These are phyloP conservation scores for Sanghuangporus sanghuang DNA, from an alignment of 1,284 basidiomycete species.

Conservation along the genomic window DNA sequence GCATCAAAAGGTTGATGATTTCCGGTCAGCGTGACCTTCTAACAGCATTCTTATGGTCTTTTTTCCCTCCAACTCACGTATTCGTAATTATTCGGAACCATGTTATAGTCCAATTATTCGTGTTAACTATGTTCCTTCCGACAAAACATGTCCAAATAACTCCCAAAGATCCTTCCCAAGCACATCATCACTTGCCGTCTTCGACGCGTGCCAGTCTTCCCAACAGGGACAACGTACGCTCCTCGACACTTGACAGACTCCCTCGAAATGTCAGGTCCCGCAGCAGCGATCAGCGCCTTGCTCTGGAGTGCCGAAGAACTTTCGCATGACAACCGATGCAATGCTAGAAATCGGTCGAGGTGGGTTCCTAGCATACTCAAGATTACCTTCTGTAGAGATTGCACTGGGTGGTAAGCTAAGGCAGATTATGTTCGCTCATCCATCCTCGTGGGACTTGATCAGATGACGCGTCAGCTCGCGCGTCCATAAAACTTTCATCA, in stretches of 20 bases:
- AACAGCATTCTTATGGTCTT: too few species aligned
- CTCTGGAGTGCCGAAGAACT: neutral
- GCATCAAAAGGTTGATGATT: too few species aligned
- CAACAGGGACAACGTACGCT: slow-evolving; percentile 21
- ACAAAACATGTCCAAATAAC: slow-evolving; percentile 17
- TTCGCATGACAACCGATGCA: neutral
- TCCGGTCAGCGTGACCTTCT: too few species aligned
- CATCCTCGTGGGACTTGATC: neutral
- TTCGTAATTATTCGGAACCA: too few species aligned
- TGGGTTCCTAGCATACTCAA: neutral
- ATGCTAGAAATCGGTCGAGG: neutral
- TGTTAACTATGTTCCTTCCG: neutral
- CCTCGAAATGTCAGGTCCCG: neutral
- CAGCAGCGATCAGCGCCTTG: neutral
- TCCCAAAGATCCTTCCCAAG: slow-evolving; percentile 19
- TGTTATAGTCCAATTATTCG: neutral
- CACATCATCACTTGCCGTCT: slow-evolving; percentile 17
- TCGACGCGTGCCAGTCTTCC: slow-evolving; percentile 17
- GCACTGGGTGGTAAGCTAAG: slow-evolving; percentile 19
- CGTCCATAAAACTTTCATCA: slow-evolving; percentile 14
- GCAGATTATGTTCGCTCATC: slow-evolving; percentile 11
- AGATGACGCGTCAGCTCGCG: slow-evolving; percentile 19
- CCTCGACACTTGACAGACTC: slow-evolving; percentile 20
- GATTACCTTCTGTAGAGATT: neutral
- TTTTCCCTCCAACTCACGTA: too few species aligned